These are phyloP conservation scores for Auricularia auricula-judae DNA, from an alignment of 768 basidiomycete species.

Conservation along the genomic window DNA sequence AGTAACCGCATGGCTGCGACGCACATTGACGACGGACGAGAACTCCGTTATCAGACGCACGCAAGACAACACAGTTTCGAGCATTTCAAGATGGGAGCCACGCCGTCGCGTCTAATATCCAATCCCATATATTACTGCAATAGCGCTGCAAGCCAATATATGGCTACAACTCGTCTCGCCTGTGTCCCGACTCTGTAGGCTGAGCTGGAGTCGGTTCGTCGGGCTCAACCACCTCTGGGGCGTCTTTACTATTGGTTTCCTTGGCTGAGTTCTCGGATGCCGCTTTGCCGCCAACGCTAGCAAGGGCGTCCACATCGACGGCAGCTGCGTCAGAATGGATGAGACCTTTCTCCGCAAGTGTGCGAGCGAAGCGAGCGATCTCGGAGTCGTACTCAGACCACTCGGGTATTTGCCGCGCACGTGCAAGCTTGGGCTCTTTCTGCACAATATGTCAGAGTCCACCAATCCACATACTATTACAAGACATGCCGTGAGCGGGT, in stretches of 20 bases:
- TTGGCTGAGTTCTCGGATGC: not conserved
- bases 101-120: not conserved
- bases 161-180: not conserved
- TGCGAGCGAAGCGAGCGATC: slow-evolving; percentile 71
- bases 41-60: too few species aligned
- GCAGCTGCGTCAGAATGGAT: slow-evolving; percentile 58
- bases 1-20: too few species aligned
- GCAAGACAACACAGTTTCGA: too few species aligned
- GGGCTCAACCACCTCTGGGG: not conserved
- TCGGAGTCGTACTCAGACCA: slow-evolving; percentile 94
- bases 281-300: slow-evolving; percentile 21
- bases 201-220: not conserved
- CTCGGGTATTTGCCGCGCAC: slow-evolving; percentile 92
- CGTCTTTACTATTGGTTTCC: not conserved
- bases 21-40: too few species aligned
- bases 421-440: slow-evolving; percentile 94
- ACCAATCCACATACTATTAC: not conserved
- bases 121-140: not conserved
- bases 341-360: slow-evolving; percentile 57
- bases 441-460: slow-evolving; percentile 21
- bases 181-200: not conserved
- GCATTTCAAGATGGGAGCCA: too few species aligned
- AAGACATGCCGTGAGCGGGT: slow-evolving; percentile 62
- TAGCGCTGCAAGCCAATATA: not conserved
- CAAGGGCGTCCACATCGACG: slow-evolving; percentile 59